Conservation (phyloP, 2,329 filamentous ascomycete genomes). For the Fusarium hostae region DNA sequence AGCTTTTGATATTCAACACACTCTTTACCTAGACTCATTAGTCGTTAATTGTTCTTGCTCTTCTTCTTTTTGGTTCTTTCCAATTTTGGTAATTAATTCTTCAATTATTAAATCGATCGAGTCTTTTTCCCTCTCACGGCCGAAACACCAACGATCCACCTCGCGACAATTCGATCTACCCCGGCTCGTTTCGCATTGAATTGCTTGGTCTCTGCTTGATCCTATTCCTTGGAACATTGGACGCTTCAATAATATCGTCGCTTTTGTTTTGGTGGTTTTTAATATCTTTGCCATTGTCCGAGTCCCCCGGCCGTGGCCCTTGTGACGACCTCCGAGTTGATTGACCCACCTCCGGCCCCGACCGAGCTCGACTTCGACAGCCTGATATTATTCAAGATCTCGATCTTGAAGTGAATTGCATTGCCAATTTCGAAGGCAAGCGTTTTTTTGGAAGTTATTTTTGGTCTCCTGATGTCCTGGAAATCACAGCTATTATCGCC, state of each 20-base stretch:
- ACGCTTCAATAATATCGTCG: slow-evolving; percentile 29
- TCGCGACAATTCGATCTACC: slow-evolving; percentile 29
- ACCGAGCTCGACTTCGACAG: slow-evolving; percentile 15
- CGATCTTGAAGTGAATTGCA: slow-evolving; percentile 4
- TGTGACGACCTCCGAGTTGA: slow-evolving; percentile 19
- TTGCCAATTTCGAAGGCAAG: slow-evolving; percentile 26
- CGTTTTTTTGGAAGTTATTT: slow-evolving; percentile 1
- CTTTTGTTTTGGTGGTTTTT: slow-evolving; percentile 13
- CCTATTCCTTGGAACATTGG: slow-evolving; percentile 9
- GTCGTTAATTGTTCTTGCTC: slow-evolving; percentile 22
- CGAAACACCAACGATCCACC: slow-evolving; percentile 34
- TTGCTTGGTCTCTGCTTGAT: slow-evolving; percentile 8
- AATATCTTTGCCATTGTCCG: slow-evolving; percentile 28
- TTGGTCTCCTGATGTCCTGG: slow-evolving; percentile 37
- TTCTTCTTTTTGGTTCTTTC: slow-evolving; percentile 30
- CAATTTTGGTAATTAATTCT: slow-evolving; percentile 25
- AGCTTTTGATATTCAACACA: slow-evolving; percentile 37
- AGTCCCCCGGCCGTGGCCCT: slow-evolving; percentile 16
- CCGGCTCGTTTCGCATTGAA: slow-evolving; percentile 28
- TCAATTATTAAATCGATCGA: slow-evolving; percentile 19
- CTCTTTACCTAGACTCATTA: slow-evolving; percentile 32
- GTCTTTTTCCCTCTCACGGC: slow-evolving; percentile 15
- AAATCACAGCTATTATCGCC: slow-evolving; percentile 32
- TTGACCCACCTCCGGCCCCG: slow-evolving; percentile 35
- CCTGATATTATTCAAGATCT: slow-evolving; percentile 8